Percentiles rank a stretch among this genome's conserved stretches.
These are phyloP conservation scores for Elaeis oleifera DNA, from an alignment of 202 grass and related monocot genomes.

Conservation along the genomic window DNA sequence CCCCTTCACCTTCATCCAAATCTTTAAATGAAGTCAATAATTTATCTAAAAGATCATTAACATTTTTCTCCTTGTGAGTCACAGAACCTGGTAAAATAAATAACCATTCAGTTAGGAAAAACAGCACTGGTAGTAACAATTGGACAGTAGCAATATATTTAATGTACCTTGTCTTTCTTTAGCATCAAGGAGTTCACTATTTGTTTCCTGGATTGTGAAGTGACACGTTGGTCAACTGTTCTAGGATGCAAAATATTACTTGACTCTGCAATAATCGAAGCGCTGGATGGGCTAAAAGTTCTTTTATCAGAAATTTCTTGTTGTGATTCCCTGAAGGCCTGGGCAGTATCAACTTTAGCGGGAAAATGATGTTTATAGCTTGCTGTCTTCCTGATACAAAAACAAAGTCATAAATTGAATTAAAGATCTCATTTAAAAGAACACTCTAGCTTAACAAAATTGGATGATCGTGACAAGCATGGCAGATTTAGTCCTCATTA, in stretches of 20 bases:
- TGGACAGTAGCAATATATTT: constrained; percentile 25
- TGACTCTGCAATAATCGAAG: background rate
- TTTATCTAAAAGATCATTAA: constrained; percentile 13
- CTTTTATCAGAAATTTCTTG: background rate
- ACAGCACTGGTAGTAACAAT: constrained; percentile 10
- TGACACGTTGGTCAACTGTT: constrained; percentile 13
- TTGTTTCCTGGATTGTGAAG: constrained; percentile 17
- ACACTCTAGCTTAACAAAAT: too few relatives aligned
- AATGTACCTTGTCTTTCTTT: too few relatives aligned
- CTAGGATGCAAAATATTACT: background rate
- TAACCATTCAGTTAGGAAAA: constrained; percentile 22
- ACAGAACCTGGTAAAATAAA: constrained; percentile 26
- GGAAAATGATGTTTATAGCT: constrained; percentile 4
- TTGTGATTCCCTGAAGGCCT: background rate
- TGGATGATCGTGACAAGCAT: too few relatives aligned
- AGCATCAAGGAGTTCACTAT: too few relatives aligned
- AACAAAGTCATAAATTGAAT: too few relatives aligned
- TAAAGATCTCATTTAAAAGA: too few relatives aligned
- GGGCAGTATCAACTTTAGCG: background rate
- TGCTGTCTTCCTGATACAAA: constrained; percentile 8
- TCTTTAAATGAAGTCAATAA: constrained; percentile 32
- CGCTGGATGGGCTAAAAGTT: background rate
- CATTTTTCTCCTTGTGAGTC: constrained; percentile 20
- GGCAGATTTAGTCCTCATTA: too few relatives aligned
- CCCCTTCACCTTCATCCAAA: constrained; percentile 35